These are phyloP conservation scores for Aspergillus udagawae DNA, from an alignment of 2,329 filamentous ascomycete species.

Conservation along the genomic window DNA sequence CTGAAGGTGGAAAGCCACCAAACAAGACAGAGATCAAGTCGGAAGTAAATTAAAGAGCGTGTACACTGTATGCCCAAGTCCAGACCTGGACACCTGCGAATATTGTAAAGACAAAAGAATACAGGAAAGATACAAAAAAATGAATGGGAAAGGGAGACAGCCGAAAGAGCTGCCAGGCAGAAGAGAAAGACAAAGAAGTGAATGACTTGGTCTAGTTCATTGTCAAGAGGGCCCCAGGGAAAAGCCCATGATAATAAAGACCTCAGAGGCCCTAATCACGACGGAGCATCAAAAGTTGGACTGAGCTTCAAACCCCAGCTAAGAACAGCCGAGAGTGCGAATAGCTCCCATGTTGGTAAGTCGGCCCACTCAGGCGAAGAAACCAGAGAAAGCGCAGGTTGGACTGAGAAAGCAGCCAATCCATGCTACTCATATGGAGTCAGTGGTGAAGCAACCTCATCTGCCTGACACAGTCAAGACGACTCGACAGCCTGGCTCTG, in stretches of 20 bases:
- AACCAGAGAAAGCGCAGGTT: neutral
- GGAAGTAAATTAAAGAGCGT: conserved; percentile 7
- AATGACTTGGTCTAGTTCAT: conserved; percentile 3
- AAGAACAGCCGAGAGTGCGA: neutral
- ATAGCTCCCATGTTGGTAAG: neutral
- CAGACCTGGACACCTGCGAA: conserved; percentile 13
- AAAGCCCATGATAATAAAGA: neutral
- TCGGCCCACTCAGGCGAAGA: neutral
- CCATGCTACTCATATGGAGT: conserved; percentile 1
- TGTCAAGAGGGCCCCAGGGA: neutral
- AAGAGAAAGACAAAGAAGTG: conserved; percentile 9
- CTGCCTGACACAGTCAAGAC: conserved; percentile 15
- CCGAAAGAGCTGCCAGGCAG: neutral
- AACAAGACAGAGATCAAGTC: neutral
- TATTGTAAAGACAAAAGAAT: conserved; percentile 11
- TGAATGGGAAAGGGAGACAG: conserved; percentile 13
- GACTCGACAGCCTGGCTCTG: conserved; percentile 1
- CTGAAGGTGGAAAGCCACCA: neutral
- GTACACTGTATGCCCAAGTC: conserved; percentile 16
- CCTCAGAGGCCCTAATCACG: neutral
- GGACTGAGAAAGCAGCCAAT: neutral
- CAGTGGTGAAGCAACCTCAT: conserved; percentile 7
- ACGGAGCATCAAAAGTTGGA: neutral
- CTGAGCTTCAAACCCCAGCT: neutral
- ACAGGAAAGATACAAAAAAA: conserved; percentile 7